A percentile compares a stretch with the other conserved stretches of the same genome.
These are phyloP conservation scores for Backusella luteola DNA, from an alignment of 192 early-diverging fungal genomes.

Conservation along the genomic window DNA sequence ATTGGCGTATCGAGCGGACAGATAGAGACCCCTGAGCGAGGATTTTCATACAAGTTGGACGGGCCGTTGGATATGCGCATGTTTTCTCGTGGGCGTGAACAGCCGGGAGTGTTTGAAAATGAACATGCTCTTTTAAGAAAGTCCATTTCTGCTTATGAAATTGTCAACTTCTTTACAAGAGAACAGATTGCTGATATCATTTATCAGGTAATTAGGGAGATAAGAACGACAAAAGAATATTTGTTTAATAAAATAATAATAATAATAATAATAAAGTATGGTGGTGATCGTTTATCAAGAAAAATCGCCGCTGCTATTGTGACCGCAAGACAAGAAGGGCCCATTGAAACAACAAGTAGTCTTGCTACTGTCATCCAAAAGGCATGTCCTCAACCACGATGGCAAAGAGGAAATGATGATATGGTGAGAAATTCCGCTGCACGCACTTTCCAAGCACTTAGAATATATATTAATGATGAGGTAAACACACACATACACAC, in stretches of 20 bases:
- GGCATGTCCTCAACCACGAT: slow-evolving; percentile 43
- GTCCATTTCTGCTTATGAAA: slow-evolving; percentile 58
- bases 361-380: slow-evolving; percentile 54
- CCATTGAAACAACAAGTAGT: slow-evolving; percentile 55
- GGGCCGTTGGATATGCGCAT: slow-evolving; percentile 81
- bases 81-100: slow-evolving; percentile 39
- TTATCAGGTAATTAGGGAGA: slow-evolving; percentile 27
- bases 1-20: slow-evolving; percentile 74
- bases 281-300: slow-evolving; percentile 62
- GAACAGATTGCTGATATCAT: slow-evolving; percentile 66
- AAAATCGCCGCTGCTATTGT: slow-evolving; percentile 65
- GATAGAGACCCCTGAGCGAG: slow-evolving; percentile 57
- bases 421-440: slow-evolving; percentile 54
- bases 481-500: neutral
- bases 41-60: slow-evolving; percentile 67
- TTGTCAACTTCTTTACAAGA: slow-evolving; percentile 62
- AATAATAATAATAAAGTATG: slow-evolving; percentile 39
- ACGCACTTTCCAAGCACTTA: slow-evolving; percentile 57
- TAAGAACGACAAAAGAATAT: neutral
- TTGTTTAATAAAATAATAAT: neutral
- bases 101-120: neutral
- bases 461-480: slow-evolving; percentile 76
- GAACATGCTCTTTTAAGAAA: slow-evolving; percentile 28
- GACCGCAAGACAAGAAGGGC: slow-evolving; percentile 41
- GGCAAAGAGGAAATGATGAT: slow-evolving; percentile 38